Base-by-base conservation (phyloP, 1,139 yeast species). In the Nakaseomyces bracarensis region DNA sequence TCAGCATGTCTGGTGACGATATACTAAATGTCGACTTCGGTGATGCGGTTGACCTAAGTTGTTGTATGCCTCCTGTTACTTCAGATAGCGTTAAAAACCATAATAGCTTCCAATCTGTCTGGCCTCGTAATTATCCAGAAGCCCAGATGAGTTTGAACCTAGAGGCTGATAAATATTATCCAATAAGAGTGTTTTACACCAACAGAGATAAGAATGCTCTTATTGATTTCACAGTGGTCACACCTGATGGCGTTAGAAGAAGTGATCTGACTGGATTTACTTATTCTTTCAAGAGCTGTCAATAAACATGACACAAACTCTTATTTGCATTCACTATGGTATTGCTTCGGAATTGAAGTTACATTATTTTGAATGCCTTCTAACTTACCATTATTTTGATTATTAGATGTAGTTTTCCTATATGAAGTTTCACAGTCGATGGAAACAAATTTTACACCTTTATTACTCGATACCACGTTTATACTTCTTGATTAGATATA, bases 61-160 rank as follows among this genome's bases (percentile, higher is more conserved):
- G 35, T 30, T 30, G 35, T 30, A 30, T 28, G 31, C 31, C 31
- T 14, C 18, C 18, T 6, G 31, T 28, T 15, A 28, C 31, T 14
- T 28, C 31, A 7, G 31, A 28, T 13, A 28, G 31, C 14, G 31
- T 28, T 13, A 28, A 28, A 7, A 13, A 28, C 31, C 31, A 28
- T 18, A 28, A 28, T 13, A 13, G 14, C 11, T 13, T 9, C 31
- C 31, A 28, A 28, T 16, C 35, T 6, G 23, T 30, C 14, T 30
- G 35, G 35, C 31, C 31, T 9, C 7, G 16, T 7, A 18, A 16
- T 9, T 13, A 30, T 4, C 35, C 23, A 16, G 11, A 11, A 11
- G 3, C 23, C 8, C 10, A 30, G 10, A 9, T 11, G 8, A 11
- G 11, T 4, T 18, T 18, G 15, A 18, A 13, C 11, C 18, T 30